Conservation (phyloP, 345 rosid species). For the Hibiscus syriacus region DNA sequence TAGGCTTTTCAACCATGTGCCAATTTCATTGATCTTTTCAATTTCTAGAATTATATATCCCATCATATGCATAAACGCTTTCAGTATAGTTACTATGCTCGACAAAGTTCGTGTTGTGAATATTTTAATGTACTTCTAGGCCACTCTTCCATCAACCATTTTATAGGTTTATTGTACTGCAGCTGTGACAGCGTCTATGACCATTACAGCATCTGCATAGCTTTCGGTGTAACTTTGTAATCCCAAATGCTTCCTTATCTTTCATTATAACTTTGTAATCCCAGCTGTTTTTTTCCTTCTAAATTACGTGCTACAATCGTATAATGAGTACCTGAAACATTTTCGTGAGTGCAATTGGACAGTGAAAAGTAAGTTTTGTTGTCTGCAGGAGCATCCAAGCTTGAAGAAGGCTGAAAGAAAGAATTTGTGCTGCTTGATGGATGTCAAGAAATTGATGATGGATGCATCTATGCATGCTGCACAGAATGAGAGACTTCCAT, state of each 20-base stretch:
- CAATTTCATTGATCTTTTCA: not conserved
- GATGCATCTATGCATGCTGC: constrained; percentile 82
- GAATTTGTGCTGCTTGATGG: constrained; percentile 72
- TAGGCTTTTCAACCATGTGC: constrained; percentile 9
- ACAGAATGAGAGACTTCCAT: constrained; percentile 72
- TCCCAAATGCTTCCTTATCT: no score
- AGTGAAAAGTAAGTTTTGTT: not conserved
- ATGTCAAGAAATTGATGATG: constrained; percentile 64
- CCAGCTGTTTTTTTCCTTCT: not conserved
- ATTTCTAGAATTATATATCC: not conserved
- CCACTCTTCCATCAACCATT: no score
- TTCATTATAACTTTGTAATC: not conserved
- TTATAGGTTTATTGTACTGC: not conserved
- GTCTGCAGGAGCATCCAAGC: constrained; percentile 58
- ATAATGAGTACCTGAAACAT: not conserved
- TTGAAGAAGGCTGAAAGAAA: constrained; percentile 70
- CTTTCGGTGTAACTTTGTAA: not conserved
- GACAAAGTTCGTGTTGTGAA: not conserved
- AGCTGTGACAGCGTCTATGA: not conserved
- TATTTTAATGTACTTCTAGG: not conserved
- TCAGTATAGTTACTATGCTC: not conserved
- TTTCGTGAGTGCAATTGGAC: not conserved
- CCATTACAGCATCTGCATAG: not conserved
- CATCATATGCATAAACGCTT: not conserved
- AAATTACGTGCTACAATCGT: not conserved